Percentiles rank a stretch among this genome's conserved stretches.
Evolutionary conservation across 192 early-diverging fungal genomes (phyloP).

Genomic region (Chytriomyces confervae): DNA sequence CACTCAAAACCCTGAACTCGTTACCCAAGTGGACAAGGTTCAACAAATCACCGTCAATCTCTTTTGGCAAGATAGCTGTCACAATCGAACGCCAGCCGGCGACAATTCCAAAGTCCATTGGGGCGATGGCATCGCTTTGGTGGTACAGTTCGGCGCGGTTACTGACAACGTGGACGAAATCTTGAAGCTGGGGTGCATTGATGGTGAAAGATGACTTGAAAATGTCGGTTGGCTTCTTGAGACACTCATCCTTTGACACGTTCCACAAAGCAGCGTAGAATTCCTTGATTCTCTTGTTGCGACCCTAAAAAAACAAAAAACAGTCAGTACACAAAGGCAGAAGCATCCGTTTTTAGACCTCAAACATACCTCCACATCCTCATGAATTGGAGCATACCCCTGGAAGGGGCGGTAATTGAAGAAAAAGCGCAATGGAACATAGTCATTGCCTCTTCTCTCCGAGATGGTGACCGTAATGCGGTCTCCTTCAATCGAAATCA

Average conservation of each 20-base stretch:
- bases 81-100: slow-evolving; percentile 89
- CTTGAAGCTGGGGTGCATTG: slow-evolving; percentile 64
- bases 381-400: slow-evolving; percentile 85
- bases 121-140: slow-evolving; percentile 49
- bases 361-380: slow-evolving; percentile 68
- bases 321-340: slow-evolving; percentile 3
- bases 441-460: slow-evolving; percentile 65
- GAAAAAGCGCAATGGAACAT: slow-evolving; percentile 78
- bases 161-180: slow-evolving; percentile 78
- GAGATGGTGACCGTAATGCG: slow-evolving; percentile 64
- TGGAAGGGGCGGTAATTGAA: slow-evolving; percentile 82
- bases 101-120: slow-evolving; percentile 96
- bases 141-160: slow-evolving; percentile 68
- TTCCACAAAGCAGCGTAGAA: slow-evolving; percentile 89
- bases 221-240: slow-evolving; percentile 65
- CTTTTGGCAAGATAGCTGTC: slow-evolving; percentile 89
- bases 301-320: slow-evolving; percentile 51
- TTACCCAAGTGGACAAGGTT: slow-evolving; percentile 92
- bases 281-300: slow-evolving; percentile 81
- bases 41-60: slow-evolving; percentile 92
- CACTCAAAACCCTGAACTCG: slow-evolving; percentile 85
- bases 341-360: not conserved
- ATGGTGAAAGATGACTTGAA: slow-evolving; percentile 70
- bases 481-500: slow-evolving; percentile 51
- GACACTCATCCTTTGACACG: slow-evolving; percentile 53